These are phyloP conservation scores for Curvularia sp. DNA, from an alignment of 2,329 filamentous ascomycete genomes.

Conservation along the genomic window DNA sequence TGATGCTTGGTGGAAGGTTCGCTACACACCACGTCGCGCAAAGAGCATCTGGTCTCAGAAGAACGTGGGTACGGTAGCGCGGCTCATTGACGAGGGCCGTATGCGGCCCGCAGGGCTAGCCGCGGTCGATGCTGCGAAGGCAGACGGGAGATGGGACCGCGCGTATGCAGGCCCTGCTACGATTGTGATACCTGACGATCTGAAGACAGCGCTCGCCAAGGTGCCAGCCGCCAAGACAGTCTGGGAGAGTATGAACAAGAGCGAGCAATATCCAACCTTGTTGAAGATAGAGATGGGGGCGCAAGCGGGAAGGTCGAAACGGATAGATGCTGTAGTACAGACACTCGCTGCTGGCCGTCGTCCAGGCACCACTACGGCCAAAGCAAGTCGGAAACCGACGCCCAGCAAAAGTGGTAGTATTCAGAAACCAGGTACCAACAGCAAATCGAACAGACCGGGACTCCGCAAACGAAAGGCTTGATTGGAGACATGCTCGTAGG, in stretches of 20 bases:
- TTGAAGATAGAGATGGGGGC: constrained; percentile 56
- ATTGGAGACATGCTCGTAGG: not conserved
- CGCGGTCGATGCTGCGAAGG: constrained; percentile 63
- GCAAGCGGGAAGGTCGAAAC: constrained; percentile 38
- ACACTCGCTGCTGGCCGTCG: constrained; percentile 14
- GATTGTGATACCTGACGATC: constrained; percentile 59
- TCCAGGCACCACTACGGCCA: not conserved
- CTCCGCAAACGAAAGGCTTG: constrained; percentile 10
- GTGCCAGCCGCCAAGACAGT: constrained; percentile 49
- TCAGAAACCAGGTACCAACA: not conserved
- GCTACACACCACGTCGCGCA: constrained; percentile 65
- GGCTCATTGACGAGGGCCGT: constrained; percentile 55
- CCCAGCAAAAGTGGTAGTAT: not conserved
- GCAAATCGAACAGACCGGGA: not conserved
- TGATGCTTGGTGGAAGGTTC: constrained; percentile 60
- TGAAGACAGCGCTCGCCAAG: constrained; percentile 54
- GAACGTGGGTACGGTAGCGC: constrained; percentile 62
- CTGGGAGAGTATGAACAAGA: constrained; percentile 56
- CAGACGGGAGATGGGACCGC: constrained; percentile 65
- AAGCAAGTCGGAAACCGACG: not conserved
- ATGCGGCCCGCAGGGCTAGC: constrained; percentile 60
- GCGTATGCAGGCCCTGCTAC: constrained; percentile 62
- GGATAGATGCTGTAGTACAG: constrained; percentile 54
- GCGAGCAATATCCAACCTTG: constrained; percentile 58
- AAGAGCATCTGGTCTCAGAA: constrained; percentile 67